These are phyloP conservation scores for Wickerhamiella parazyma DNA, from an alignment of 805 yeast species.

Conservation along the genomic window DNA sequence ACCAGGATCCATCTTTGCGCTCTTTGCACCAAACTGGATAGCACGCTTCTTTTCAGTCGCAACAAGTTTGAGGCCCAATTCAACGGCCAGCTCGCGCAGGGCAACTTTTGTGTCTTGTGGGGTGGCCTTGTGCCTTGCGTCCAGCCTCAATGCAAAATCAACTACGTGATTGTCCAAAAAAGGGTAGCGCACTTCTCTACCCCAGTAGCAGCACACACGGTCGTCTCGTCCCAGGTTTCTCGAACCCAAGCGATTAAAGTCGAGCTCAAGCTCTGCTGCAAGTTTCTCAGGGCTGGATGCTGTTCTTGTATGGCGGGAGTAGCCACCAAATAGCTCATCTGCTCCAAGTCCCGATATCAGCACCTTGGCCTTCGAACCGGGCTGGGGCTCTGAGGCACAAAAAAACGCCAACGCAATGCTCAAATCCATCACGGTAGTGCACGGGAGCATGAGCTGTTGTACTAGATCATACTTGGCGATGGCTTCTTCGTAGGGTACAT, in stretches of 20 bases:
- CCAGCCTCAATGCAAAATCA: constrained; percentile 22
- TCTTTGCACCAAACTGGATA: constrained; percentile 88
- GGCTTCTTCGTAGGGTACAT: constrained; percentile 62
- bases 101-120: constrained; percentile 30
- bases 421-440: constrained; percentile 84
- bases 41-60: constrained; percentile 77
- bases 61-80: constrained; percentile 37
- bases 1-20: constrained; percentile 84
- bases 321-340: constrained; percentile 93
- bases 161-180: constrained; percentile 57
- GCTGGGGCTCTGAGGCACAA: constrained; percentile 62
- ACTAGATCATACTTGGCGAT: constrained; percentile 38
- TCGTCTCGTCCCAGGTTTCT: constrained; percentile 88
- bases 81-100: constrained; percentile 47
- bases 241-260: constrained; percentile 58
- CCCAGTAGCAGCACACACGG: constrained; percentile 72
- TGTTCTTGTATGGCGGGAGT: constrained; percentile 54
- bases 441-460: constrained; percentile 60
- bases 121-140: constrained; percentile 30
- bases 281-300: constrained; percentile 31
- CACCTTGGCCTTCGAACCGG: constrained; percentile 47
- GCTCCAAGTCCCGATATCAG: constrained; percentile 91
- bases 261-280: constrained; percentile 47
- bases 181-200: constrained; percentile 82
- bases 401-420: constrained; percentile 92